phyloP scores from a whole-genome alignment of 306 rosid species.

The Fagus crenata region DNA sequence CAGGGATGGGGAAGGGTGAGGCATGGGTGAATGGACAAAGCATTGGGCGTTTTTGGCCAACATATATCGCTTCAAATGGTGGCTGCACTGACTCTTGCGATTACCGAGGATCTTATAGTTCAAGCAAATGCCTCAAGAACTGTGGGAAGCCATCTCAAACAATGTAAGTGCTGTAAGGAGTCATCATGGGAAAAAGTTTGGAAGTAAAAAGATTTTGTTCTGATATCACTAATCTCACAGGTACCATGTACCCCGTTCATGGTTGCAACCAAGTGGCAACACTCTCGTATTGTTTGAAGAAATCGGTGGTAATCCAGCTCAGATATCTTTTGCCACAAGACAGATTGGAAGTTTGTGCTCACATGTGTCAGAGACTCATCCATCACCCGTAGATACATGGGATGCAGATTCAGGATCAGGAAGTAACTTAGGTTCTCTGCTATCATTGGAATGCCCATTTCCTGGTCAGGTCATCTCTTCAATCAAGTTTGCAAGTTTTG shows the following conservation, averaged over 20 bases:
- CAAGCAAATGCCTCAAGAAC: slow-evolving; percentile 67
- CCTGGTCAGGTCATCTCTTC: slow-evolving; percentile 74
- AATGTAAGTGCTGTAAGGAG: slow-evolving; percentile 49
- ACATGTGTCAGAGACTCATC: slow-evolving; percentile 78
- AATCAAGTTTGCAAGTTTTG: slow-evolving; percentile 83
- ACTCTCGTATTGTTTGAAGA: slow-evolving; percentile 82
- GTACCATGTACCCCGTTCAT: slow-evolving; percentile 79
- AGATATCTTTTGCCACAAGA: slow-evolving; percentile 56
- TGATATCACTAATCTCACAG: slow-evolving; percentile 42
- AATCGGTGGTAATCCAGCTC: slow-evolving; percentile 75
- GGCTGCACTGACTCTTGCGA: slow-evolving; percentile 62
- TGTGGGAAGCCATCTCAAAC: slow-evolving; percentile 89
- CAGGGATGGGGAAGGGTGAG: slow-evolving; percentile 92
- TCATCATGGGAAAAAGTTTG: slow-evolving; percentile 10
- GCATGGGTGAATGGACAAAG: slow-evolving; percentile 98
- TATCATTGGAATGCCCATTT: slow-evolving; percentile 73
- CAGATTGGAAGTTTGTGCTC: slow-evolving; percentile 70
- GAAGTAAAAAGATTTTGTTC: slow-evolving; percentile 23
- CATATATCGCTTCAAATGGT: slow-evolving; percentile 41
- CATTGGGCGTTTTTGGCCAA: slow-evolving; percentile 95
- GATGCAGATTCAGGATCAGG: slow-evolving; percentile 43
- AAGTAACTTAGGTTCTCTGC: slow-evolving; percentile 42
- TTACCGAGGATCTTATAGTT: slow-evolving; percentile 57
- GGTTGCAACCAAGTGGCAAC: slow-evolving; percentile 65
- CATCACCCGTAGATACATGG: slow-evolving; percentile 73